Conservation (phyloP, 805 yeast genomes). For the Starmerella cellae region DNA sequence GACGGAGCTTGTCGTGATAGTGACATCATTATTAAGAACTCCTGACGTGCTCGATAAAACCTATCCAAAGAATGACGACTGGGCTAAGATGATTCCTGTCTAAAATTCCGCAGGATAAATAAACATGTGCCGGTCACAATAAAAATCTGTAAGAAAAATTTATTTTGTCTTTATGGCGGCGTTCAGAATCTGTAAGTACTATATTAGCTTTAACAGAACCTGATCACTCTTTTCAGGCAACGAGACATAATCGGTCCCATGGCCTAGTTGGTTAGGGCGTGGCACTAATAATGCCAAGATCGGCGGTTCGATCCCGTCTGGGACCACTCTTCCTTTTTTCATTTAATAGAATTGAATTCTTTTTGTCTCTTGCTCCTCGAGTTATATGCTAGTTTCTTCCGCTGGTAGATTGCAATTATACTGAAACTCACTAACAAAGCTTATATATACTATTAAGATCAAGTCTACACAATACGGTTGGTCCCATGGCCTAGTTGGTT, state of each 20-base stretch:
- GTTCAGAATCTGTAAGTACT: not conserved
- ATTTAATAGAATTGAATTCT: too few species aligned
- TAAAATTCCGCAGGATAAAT: too few species aligned
- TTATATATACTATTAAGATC: too few species aligned
- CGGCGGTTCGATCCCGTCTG: constrained; percentile 36
- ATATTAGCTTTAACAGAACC: too few species aligned
- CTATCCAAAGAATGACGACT: not conserved
- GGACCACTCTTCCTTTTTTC: constrained; percentile 21
- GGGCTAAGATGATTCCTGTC: not conserved
- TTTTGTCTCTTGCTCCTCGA: too few species aligned
- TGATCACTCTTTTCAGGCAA: too few species aligned
- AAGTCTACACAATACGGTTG: too few species aligned
- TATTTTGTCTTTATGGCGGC: not conserved
- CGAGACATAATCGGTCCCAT: constrained; percentile 39
- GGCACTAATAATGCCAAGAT: constrained; percentile 44
- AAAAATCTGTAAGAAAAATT: not conserved
- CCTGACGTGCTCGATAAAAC: not conserved
- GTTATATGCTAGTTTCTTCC: too few species aligned
- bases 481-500: constrained; percentile 51
- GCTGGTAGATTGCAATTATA: too few species aligned
- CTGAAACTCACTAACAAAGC: too few species aligned
- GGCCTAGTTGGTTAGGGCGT: constrained; percentile 52
- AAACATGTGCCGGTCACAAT: too few species aligned
- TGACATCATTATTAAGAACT: not conserved
- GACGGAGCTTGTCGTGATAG: not conserved